Percentiles rank a stretch among this genome's conserved stretches.
Conservation (phyloP, 1,284 basidiomycete genomes). For the Rhodotorula sp. region DNA sequence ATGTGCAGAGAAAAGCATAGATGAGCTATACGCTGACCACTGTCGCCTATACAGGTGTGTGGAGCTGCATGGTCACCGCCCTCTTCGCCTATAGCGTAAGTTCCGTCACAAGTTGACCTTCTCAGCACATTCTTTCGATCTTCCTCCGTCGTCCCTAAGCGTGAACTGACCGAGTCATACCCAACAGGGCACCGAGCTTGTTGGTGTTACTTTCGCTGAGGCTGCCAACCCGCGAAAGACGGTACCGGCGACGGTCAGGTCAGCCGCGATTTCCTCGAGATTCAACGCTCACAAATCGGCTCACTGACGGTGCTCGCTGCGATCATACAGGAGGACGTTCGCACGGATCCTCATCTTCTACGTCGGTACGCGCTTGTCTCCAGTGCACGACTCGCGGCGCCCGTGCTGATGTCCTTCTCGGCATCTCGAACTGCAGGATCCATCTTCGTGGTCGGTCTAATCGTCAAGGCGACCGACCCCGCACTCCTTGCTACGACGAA, state of each 20-base stretch:
- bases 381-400: background rate
- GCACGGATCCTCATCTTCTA: conserved; percentile 68
- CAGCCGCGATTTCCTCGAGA: too few relatives aligned
- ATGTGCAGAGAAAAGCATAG: too few relatives aligned
- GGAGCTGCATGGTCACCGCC: conserved; percentile 51
- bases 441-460: conserved; percentile 61
- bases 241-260: conserved; percentile 64
- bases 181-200: conserved; percentile 67
- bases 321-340: conserved; percentile 55
- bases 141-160: background rate
- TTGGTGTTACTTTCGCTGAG: conserved; percentile 64
- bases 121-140: background rate
- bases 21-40: too few relatives aligned
- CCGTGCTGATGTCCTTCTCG: background rate
- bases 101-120: background rate
- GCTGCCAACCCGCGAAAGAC: conserved; percentile 50
- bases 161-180: background rate
- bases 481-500: conserved; percentile 58
- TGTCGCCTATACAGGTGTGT: conserved; percentile 38
- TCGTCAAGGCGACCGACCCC: conserved; percentile 68
- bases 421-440: background rate
- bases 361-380: conserved; percentile 47
- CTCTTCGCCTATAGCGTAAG: conserved; percentile 13
- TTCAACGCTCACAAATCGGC: too few relatives aligned
- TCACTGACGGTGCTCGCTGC: too few relatives aligned